Base-by-base conservation (phyloP, 2,329 filamentous ascomycete species). In the Uncinocarpus reesii region DNA sequence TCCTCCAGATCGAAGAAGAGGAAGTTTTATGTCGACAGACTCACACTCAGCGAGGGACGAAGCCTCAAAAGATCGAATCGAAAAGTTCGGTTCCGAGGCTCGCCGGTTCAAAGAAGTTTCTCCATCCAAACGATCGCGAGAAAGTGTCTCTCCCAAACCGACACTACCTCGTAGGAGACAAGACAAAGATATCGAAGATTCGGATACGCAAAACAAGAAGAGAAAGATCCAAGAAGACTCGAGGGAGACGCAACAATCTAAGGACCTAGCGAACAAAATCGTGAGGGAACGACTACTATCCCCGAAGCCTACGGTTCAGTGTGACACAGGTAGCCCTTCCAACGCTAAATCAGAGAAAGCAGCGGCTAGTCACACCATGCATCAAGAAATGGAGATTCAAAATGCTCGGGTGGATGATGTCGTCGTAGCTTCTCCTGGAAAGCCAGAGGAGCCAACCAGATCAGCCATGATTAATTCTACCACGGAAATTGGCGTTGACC, bases 141-240 rank as follows among this genome's bases (percentile, higher is more conserved):
- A 59, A 41, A 71, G 68, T 49, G 57, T 59, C 18, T 69, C 67
- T n/a, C 69, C 68, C 3, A 64, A 67, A 47, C 54, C 66, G 47
- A 61, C 60, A 31, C 63, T 60, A 26, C 64, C 64, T 8, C 62
- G 61, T 35, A 63, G 57, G 21, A 52, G 56, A n/a, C 62, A 67
- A 28, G 52, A 51, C 28, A 60, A 63, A 36, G 57, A 56, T 20
- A 57, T 63, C 24, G 57, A 61, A 20, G 58, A 58, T 23, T 45
- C 42, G 10, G 63, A 65, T 15, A 43, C 56, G n/a, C 62, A 65
- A 11, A 69, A 67, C 56, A 71, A 71, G 57, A 67, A 67, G 50
- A 59, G 67, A 42, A 67, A 66, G 6, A 60, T 71, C 31, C 55
- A 64, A 10, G 59, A 64, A 2, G 69, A 71, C 35, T 69, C 67